A percentile compares a stretch with the other conserved stretches of the same genome.
phyloP scores from a whole-genome alignment of 129 eudicot genomes.

The Smallanthus sonchifolius region DNA sequence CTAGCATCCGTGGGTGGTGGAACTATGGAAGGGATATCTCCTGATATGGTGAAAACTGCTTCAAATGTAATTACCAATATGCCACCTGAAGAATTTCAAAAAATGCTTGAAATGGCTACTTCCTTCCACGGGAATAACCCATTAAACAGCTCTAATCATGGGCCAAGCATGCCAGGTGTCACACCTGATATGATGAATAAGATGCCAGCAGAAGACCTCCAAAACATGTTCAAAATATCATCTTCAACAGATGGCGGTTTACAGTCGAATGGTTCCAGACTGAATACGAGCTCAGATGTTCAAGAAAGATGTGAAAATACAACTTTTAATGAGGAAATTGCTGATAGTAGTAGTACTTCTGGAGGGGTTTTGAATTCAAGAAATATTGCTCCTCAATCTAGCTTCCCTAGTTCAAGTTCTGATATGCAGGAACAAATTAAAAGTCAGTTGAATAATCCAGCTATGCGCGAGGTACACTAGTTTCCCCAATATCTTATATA shows the following conservation, averaged over 20 bases:
- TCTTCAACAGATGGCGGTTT: constrained; percentile 53
- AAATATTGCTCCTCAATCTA: constrained; percentile 36
- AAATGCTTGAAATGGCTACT: constrained; percentile 72
- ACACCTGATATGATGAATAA: constrained; percentile 87
- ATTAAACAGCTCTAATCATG: constrained; percentile 6
- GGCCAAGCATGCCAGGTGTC: constrained; percentile 52
- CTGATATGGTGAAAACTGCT: constrained; percentile 84
- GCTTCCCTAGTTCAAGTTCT: constrained; percentile 48
- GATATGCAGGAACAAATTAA: constrained; percentile 40
- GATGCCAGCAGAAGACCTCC: constrained; percentile 74
- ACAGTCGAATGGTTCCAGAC: constrained; percentile 20
- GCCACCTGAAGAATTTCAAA: constrained; percentile 89
- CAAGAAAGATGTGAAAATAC: constrained; percentile 28
- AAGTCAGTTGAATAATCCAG: constrained; percentile 86
- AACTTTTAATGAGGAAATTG: constrained; percentile 6
- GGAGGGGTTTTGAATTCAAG: constrained; percentile 36
- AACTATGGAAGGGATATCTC: constrained; percentile 50
- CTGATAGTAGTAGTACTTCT: constrained; percentile 44
- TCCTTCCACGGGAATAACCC: constrained; percentile 55
- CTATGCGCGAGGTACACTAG: constrained; percentile 70
- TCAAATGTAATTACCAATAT: constrained; percentile 64
- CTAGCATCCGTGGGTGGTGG: constrained; percentile 60
- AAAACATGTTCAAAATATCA: constrained; percentile 81
- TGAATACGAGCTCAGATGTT: constrained; percentile 18
- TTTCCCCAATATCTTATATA: not conserved